A percentile compares a stretch with the other conserved stretches of the same genome.
These are phyloP conservation scores for Fusarium nisikadoi DNA, from an alignment of 2,329 filamentous ascomycete species.

Conservation along the genomic window DNA sequence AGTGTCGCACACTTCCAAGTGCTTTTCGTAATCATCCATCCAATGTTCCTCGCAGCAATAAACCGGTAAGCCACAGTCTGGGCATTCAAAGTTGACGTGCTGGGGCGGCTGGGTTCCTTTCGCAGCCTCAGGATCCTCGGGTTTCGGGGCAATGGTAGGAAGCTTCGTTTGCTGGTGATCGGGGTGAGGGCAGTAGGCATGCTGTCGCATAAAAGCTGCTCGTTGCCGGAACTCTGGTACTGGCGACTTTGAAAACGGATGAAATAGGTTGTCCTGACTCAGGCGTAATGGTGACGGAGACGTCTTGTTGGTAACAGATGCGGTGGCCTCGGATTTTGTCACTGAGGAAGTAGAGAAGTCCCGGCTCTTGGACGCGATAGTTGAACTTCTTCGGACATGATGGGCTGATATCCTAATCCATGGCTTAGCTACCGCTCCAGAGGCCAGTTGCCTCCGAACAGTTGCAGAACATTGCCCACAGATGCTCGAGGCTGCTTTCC, in stretches of 20 bases:
- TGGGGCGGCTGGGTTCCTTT: conserved; percentile 72
- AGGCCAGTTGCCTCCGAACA: conserved; percentile 46
- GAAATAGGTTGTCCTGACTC: conserved; percentile 85
- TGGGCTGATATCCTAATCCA: conserved; percentile 46
- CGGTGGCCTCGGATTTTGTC: conserved; percentile 43
- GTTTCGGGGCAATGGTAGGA: conserved; percentile 71
- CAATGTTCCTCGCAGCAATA: conserved; percentile 96
- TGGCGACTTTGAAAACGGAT: conserved; percentile 89
- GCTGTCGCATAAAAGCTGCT: conserved; percentile 90
- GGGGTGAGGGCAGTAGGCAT: conserved; percentile 93
- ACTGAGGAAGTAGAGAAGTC: conserved; percentile 48
- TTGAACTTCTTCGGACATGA: conserved; percentile 46
- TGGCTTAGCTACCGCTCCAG: conserved; percentile 36
- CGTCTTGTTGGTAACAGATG: conserved; percentile 40
- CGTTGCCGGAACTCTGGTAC: conserved; percentile 87
- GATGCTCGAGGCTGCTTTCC: conserved; percentile 52
- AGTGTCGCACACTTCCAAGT: conserved; percentile 91
- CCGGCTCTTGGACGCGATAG: conserved; percentile 30
- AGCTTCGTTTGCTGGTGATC: conserved; percentile 81
- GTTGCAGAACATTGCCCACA: conserved; percentile 55
- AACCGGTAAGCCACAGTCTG: conserved; percentile 92
- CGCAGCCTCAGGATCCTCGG: conserved; percentile 67
- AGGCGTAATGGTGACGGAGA: conserved; percentile 55
- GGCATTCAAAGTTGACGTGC: conserved; percentile 93
- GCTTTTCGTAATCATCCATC: conserved; percentile 93